Conservation (phyloP, 257 asterid species). For the Capsicum chinense region DNA sequence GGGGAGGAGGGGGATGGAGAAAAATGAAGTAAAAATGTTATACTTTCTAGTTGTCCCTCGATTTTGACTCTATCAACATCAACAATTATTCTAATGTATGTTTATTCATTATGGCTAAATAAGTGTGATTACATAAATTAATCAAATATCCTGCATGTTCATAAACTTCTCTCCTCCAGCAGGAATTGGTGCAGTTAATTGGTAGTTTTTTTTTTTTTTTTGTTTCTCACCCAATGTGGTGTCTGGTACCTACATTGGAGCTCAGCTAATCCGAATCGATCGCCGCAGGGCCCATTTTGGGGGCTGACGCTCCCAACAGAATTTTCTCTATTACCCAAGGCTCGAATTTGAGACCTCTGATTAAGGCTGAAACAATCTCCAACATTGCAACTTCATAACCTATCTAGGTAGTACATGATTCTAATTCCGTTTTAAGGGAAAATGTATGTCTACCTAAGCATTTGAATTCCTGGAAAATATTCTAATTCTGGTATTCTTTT, state of each 20-base stretch:
- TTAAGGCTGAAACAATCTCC: too few species aligned
- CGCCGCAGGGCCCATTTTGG: too few species aligned
- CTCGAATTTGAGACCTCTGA: too few species aligned
- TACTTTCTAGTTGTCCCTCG: constrained; percentile 28
- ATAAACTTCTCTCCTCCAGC: too few species aligned
- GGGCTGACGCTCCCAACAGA: too few species aligned
- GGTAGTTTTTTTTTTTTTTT: too few species aligned
- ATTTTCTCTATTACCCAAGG: too few species aligned
- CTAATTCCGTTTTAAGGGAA: neutral
- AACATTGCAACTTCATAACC: neutral
- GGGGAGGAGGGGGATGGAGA: too few species aligned
- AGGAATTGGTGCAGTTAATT: too few species aligned
- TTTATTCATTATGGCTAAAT: neutral
- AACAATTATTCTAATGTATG: neutral
- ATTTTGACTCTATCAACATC: neutral
- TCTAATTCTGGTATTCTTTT: neutral
- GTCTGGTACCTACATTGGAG: too few species aligned
- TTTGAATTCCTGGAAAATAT: neutral
- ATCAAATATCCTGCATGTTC: neutral
- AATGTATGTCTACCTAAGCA: neutral
- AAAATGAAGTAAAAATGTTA: constrained; percentile 16
- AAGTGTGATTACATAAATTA: neutral
- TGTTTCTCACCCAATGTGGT: too few species aligned
- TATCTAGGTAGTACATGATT: neutral
- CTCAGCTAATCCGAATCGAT: too few species aligned